These are phyloP conservation scores for Erodium chrysanthum DNA, from an alignment of 441 rosid species.

Conservation along the genomic window DNA sequence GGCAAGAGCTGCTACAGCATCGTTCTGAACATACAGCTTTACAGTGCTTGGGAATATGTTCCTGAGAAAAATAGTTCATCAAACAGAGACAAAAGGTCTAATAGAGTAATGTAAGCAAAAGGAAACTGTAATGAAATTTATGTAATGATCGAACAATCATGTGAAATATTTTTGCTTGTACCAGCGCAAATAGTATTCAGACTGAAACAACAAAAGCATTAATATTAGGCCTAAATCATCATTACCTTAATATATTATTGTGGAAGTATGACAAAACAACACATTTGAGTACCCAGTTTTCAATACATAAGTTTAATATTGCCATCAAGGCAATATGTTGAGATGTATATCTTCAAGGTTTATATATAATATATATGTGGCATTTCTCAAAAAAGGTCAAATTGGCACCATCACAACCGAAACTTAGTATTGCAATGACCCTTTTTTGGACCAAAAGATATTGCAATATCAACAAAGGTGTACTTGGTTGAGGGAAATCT, in stretches of 20 bases:
- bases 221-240: neutral
- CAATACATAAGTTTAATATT: neutral
- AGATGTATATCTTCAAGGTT: too few relatives aligned
- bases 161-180: neutral
- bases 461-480: neutral
- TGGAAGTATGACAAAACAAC: neutral
- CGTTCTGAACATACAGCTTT: conserved; percentile 74
- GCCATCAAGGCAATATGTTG: neutral
- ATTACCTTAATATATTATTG: neutral
- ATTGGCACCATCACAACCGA: neutral
- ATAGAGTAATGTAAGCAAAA: neutral
- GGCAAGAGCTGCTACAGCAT: conserved; percentile 91
- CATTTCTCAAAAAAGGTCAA: conserved; percentile 3
- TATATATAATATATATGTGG: too few relatives aligned
- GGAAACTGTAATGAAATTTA: neutral
- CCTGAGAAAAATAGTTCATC: conserved; percentile 28
- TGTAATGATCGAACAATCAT: neutral
- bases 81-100: neutral
- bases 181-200: neutral
- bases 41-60: conserved; percentile 68
- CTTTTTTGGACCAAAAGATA: neutral
- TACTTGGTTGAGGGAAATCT: neutral
- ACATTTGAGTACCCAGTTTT: neutral
- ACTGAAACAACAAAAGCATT: conserved; percentile 4
- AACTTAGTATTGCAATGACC: neutral